Evolutionary conservation across 768 basidiomycete genomes (phyloP).

Genomic region (Chalciporus piperatus): DNA sequence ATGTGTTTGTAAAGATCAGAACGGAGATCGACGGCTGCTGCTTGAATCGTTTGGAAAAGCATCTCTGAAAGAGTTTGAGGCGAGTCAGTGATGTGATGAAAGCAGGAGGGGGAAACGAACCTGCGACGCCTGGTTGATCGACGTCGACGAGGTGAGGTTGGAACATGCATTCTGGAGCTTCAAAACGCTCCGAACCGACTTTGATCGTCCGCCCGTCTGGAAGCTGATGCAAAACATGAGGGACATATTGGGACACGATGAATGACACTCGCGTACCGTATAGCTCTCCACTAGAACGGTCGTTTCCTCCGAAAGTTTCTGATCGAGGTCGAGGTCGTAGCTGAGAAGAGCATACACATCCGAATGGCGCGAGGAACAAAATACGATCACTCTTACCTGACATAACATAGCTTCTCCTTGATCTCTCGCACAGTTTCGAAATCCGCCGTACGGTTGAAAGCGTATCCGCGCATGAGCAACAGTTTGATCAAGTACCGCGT

Average conservation of each 20-base stretch:
- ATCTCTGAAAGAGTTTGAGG: constrained; percentile 55
- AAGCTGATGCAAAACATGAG: constrained; percentile 48
- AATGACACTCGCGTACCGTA: constrained; percentile 56
- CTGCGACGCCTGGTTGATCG: constrained; percentile 95
- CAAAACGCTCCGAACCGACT: constrained; percentile 97
- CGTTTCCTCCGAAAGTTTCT: constrained; percentile 90
- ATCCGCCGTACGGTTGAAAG: constrained; percentile 98
- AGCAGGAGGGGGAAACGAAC: constrained; percentile 37
- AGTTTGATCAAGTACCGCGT: constrained; percentile 99
- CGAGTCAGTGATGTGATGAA: neutral
- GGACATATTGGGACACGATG: neutral
- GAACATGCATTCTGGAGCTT: constrained; percentile 99
- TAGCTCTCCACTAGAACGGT: constrained; percentile 96
- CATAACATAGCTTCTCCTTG: constrained; percentile 98
- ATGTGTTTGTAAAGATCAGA: constrained; percentile 95
- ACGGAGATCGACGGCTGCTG: constrained; percentile 86
- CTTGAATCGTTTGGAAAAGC: constrained; percentile 94
- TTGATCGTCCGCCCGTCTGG: constrained; percentile 96
- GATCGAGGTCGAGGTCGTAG: constrained; percentile 96
- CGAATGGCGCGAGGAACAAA: neutral
- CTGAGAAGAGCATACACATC: constrained; percentile 36
- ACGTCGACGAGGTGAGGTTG: constrained; percentile 97
- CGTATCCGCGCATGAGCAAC: constrained; percentile 99
- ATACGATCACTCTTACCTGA: constrained; percentile 57
- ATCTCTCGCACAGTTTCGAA: constrained; percentile 99